Conservation (phyloP, 2,329 filamentous ascomycete species). For the Nannizzia gypsea region DNA sequence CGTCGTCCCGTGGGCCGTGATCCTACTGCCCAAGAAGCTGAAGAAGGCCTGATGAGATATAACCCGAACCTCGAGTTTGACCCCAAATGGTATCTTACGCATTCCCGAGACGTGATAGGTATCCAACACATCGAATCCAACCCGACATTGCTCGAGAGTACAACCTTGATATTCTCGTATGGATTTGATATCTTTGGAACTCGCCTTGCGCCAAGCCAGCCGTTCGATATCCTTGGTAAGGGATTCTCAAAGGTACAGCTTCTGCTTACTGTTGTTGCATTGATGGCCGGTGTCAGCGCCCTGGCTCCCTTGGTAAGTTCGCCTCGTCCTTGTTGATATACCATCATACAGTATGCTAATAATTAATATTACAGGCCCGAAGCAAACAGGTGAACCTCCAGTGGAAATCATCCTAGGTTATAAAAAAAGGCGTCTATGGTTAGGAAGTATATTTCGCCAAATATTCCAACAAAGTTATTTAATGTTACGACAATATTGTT, state of each 20-base stretch:
- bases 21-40: slow-evolving; percentile 62
- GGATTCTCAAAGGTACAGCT: slow-evolving; percentile 87
- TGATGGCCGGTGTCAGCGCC: slow-evolving; percentile 63
- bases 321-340: background rate
- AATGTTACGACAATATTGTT: background rate
- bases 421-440: background rate
- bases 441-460: background rate
- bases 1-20: slow-evolving; percentile 77
- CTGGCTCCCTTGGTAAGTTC: slow-evolving; percentile 71
- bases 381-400: slow-evolving; percentile 40
- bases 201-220: slow-evolving; percentile 69
- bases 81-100: slow-evolving; percentile 65
- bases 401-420: slow-evolving; percentile 12
- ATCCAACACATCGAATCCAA: slow-evolving; percentile 60
- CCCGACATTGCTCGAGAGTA: slow-evolving; percentile 79
- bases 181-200: slow-evolving; percentile 84
- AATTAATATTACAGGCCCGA: slow-evolving; percentile 27
- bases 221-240: slow-evolving; percentile 86
- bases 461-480: background rate
- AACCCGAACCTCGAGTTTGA: slow-evolving; percentile 69
- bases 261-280: slow-evolving; percentile 67
- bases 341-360: background rate
- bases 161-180: slow-evolving; percentile 76
- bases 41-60: slow-evolving; percentile 75
- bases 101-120: slow-evolving; percentile 69